Conservation (phyloP, 2,329 filamentous ascomycete species). For the Diplodia sapinea region DNA sequence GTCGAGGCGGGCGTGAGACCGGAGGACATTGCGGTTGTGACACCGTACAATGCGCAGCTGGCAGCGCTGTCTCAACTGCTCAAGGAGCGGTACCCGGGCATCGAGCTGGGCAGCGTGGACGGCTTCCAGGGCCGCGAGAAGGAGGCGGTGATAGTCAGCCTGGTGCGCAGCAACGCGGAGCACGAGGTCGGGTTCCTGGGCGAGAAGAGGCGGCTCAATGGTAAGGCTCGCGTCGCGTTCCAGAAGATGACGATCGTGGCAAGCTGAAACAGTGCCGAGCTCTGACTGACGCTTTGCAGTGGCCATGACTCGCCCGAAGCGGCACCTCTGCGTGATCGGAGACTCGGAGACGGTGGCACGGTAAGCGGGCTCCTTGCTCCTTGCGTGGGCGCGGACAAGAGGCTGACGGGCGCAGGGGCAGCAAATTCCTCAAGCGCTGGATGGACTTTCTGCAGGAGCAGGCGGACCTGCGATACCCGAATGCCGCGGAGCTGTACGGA, state of each 20-base stretch:
- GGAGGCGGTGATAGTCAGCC: slow-evolving; percentile 88
- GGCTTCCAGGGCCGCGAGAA: slow-evolving; percentile 98
- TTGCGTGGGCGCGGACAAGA: slow-evolving; percentile 14
- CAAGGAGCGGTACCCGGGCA: slow-evolving; percentile 78
- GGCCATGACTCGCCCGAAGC: slow-evolving; percentile 93
- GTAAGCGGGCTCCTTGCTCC: slow-evolving; percentile 62
- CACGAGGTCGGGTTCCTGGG: slow-evolving; percentile 91
- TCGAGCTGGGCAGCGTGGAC: slow-evolving; percentile 96
- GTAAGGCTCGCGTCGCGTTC: slow-evolving; percentile 57
- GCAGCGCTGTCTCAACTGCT: slow-evolving; percentile 75
- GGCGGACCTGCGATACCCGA: slow-evolving; percentile 87
- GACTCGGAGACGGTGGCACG: slow-evolving; percentile 91
- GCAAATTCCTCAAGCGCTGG: slow-evolving; percentile 85
- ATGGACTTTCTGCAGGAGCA: slow-evolving; percentile 90
- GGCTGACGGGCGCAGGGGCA: slow-evolving; percentile 64
- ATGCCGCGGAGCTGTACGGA: slow-evolving; percentile 58
- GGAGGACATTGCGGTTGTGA: slow-evolving; percentile 90
- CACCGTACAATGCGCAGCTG: slow-evolving; percentile 95
- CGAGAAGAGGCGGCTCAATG: slow-evolving; percentile 90
- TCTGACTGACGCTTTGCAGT: slow-evolving; percentile 59
- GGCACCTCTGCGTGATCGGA: slow-evolving; percentile 87
- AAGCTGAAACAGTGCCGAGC: slow-evolving; percentile 17
- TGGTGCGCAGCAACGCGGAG: slow-evolving; percentile 89
- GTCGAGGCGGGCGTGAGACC: slow-evolving; percentile 79
- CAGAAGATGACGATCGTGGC: slow-evolving; percentile 28